Evolutionary conservation across 208 protist genomes (phyloP), one percentile per base, ranked within the genome.

Genomic region (Porcisia deanei): DNA sequence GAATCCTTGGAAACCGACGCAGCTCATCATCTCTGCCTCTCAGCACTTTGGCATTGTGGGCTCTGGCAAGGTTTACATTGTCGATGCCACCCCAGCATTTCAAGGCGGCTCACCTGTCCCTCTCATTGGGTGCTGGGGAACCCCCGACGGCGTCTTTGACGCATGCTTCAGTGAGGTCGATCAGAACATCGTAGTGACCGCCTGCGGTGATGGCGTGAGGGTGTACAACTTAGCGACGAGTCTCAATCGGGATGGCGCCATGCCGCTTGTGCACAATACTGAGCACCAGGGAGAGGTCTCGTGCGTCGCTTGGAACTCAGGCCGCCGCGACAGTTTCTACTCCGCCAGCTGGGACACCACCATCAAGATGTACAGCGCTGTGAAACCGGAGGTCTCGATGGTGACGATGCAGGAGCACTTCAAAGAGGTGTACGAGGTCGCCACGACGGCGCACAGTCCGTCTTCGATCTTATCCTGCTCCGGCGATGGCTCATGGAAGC

Each of bases 361-460:
- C 22, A 83, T 96, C 39, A 93, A 93, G 64, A 83, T 98, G 76
- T 96, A 91, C 85, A 88, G 84, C 80, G 91, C 90, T 14, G 82
- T 75, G 14, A 88, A 87, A 64, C 88, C 88, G 61, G 79, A 89
- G 74, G 79, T 76, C 68, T 91, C 87, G 30, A 58, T 89, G n/a
- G 67, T 86, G 73, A 94, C 90, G 34, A 85, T 94, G 76, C 78
- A 83, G 41, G 94, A 91, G 82, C 94, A 98, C 84, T 83, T 90
- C 76, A 98, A 98, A 83, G 92, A 98, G 86, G 92, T 98, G 18
- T 97, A 98, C 83, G 92, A 96, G 85, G 86, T 96, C 0, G 79
- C 91, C 69, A 87, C 83, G 22, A 91, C 88, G 43, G 67, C 87
- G 30, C 87, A 86, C 80, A 94, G 89, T 68, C 90, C 92, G 54